Evolutionary conservation across 73 alveolate genomes (phyloP), one percentile per base, ranked within the genome.

Genomic region (Tetrahymena thermophila): DNA sequence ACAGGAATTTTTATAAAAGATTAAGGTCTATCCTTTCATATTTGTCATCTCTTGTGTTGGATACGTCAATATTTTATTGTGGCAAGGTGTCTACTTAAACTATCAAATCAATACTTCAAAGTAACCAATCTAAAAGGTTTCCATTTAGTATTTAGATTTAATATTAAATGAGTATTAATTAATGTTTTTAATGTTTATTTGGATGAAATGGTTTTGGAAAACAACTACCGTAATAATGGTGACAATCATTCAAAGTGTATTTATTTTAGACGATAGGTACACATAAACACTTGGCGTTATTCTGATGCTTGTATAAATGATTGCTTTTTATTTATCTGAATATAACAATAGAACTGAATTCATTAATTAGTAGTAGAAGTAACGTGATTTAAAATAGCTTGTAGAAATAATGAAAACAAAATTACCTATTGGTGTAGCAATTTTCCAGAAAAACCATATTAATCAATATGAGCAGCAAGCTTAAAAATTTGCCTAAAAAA

Each of bases 121-220:
- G 0, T 10, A 23, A 13, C 4, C 11, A 28, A 71, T 0, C 31
- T 71, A 71, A 28, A 71, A 71, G 17, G 23, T 0, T 31, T n/a
- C 89, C 1, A 13, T 28, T 71, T n/a, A 71, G 11, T 28, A n/a
- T 31, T 71, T 71, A 71, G 89, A 71, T n/a, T n/a, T 71, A 13
- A 28, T 71, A 71, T 34, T 71, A 31, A 71, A 71, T 71, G 89
- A 71, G 37, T 71, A 71, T 31, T 34, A 71, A 7, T 28, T 71
- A 28, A 71, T 71, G 31, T 71, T 71, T 31, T 28, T 71, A 31
- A 71, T 71, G 89, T 31, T 71, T 31, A 28, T 71, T 13, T 71
- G 89, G 89, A 71, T 71, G 89, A 71, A 71, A 71, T 71, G 89
- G 89, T 28, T 71, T n/a, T 71, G 89, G 89, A 71, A 71, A 71